These are phyloP conservation scores for Coelastrella sp. DNA, from an alignment of 139 green algal genomes.

Conservation along the genomic window DNA sequence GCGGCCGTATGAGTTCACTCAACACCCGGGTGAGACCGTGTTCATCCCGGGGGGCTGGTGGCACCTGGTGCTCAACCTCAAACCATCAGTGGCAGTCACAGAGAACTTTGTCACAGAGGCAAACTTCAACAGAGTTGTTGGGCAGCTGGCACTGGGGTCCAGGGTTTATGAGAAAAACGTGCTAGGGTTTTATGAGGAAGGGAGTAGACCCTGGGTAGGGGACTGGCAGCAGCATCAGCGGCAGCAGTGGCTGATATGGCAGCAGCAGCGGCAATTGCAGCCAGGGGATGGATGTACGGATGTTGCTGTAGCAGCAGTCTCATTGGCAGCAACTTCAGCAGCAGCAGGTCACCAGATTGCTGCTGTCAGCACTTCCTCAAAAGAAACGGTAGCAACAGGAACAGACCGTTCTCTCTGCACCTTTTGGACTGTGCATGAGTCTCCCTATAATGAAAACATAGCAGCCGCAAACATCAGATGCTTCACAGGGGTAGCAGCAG, in stretches of 20 bases:
- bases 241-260: conserved; percentile 18
- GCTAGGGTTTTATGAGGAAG: conserved; percentile 10
- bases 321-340: not conserved
- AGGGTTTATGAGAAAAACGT: conserved; percentile 10
- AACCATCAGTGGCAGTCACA: conserved; percentile 81
- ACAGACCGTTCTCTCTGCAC: too few relatives aligned
- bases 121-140: conserved; percentile 32
- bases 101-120: conserved; percentile 77
- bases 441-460: too few relatives aligned
- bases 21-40: conserved; percentile 78
- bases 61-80: conserved; percentile 91
- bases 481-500: too few relatives aligned
- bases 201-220: not conserved
- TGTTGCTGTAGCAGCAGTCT: not conserved
- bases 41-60: conserved; percentile 93
- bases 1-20: conserved; percentile 20
- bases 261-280: conserved; percentile 29
- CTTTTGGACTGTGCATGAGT: too few relatives aligned
- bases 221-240: conserved; percentile 34
- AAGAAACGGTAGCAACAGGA: too few relatives aligned
- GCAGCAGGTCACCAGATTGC: not conserved
- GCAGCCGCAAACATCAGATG: too few relatives aligned
- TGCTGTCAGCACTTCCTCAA: too few relatives aligned
- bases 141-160: not conserved
- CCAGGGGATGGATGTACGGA: not conserved